Base-by-base conservation (phyloP, 116 monocot genomes). In the Trichopus zeylanicus region DNA sequence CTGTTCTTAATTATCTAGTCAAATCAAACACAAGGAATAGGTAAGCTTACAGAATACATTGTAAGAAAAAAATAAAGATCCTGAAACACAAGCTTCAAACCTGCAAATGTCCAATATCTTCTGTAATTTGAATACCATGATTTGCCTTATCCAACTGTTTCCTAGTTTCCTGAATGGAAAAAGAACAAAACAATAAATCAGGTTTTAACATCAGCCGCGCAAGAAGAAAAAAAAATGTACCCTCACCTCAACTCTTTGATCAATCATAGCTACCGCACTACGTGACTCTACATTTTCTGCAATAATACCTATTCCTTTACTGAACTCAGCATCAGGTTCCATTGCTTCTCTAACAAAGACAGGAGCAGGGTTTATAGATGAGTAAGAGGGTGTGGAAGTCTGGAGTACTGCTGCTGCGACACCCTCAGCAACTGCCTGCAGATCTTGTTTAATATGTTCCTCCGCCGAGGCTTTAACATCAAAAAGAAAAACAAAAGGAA, bases 1-100 rank as follows among this genome's bases (percentile, higher is more conserved):
- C 73, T 70, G 65, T 91, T 91, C 61, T 78, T 98, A 73, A 98
- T 98, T 70, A 88, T 85, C 92, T 98, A 67, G 19, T 31, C 12
- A 25, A 46, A 27, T n/a, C n/a, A 66, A 16, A 9, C 5, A 48
- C 31, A 46, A 16, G 12, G 31, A 51, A 23, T 30, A 33, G 51
- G 55, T 15, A 30, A 28, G 53, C 18, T 52, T 7, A 26, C 24
- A 16, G 31, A 28, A 46, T 46, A 20, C 39, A 46, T 27, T 29
- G 24, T 29, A 19, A 33, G 19, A 3, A 30, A 48, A 26, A 64
- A 70, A n/a, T 3, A 13, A 42, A 37, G n/a, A 42, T 13, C 3
- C 3, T n/a, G n/a, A n/a, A n/a, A 42, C 12, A 42, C 13, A 13
- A 16, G n/a, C 20, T 29, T 21, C 35, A 56, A 67, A 85, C 97